Evolutionary conservation across 768 basidiomycete species (phyloP), one percentile per base, ranked within the genome.

Genomic region (Trametopsis cervina): DNA sequence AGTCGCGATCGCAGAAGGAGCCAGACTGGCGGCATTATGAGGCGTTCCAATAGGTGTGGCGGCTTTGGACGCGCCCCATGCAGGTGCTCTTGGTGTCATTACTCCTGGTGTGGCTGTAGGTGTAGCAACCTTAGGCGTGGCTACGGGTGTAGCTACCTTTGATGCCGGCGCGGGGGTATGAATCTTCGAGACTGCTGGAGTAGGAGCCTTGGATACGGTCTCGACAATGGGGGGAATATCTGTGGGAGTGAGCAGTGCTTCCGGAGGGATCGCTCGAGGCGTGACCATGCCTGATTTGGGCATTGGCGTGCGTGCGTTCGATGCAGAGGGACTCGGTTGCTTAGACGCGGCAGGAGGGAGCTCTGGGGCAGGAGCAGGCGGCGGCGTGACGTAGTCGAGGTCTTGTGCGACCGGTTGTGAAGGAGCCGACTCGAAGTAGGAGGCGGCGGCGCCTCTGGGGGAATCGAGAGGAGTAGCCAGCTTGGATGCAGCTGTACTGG

Each of bases 91-190:
- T 4, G 48, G 48, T 6, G 47, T 48, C 4, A 40, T 27, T 25
- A 23, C 44, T 5, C 44, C 49, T 22, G 55, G 52, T 12, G 54
- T 53, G 1, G 47, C 41, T 2, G 41, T 49, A 36, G 55, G 52
- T 12, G 54, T 53, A 2, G 47, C 41, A 4, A 44, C 52, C 41
- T 53, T 54, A 2, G 53, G 54, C 13, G 54, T 49, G 15, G 44
- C 27, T 3, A 29, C 46, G 22, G 59, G 57, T 7, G 58, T 57
- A 13, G 58, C 41, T 1, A 47, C 51, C 37, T 56, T 59, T 21
- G 54, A 53, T n/a, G 41, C 33, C 5, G 51, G 40, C 1, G 49
- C 46, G 2, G 38, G 43, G 9, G 56, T 55, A 6, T 50, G 24
- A 13, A 38, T 42, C 27, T 49, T 50, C 25, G 57, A 55, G 7